A percentile compares a stretch with the other conserved stretches of the same genome.
Conservation (phyloP, 73 alveolate genomes). For the Tetrahymena malaccensis region DNA sequence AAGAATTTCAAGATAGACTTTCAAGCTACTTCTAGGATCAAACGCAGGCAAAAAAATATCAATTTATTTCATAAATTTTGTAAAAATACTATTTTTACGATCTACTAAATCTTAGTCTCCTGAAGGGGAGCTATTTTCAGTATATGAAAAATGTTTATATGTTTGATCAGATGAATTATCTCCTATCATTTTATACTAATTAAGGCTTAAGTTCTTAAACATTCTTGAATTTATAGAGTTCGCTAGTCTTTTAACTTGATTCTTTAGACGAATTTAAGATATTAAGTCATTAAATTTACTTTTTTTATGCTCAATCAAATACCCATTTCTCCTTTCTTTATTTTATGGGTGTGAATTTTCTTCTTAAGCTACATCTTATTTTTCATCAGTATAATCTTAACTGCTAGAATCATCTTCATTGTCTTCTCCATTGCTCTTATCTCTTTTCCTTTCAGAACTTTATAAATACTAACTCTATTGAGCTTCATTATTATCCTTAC, state of each 20-base stretch:
- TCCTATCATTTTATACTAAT: not conserved
- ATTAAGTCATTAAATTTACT: not conserved
- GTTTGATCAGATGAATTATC: not conserved
- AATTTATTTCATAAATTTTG: not conserved
- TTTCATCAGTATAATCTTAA: not conserved
- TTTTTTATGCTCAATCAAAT: not conserved
- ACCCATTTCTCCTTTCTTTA: not conserved
- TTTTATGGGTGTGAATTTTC: not conserved
- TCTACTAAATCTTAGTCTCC: not conserved
- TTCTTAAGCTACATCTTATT: not conserved
- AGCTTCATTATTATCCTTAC: not conserved
- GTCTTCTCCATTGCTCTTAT: not conserved
- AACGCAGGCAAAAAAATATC: not conserved
- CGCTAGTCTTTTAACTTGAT: not conserved
- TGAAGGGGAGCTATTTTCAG: not conserved
- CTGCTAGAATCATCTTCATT: not conserved
- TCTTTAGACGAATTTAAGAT: not conserved
- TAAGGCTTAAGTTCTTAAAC: not conserved
- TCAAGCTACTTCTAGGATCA: not conserved
- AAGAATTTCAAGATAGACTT: not conserved
- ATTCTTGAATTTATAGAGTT: not conserved
- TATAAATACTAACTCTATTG: not conserved
- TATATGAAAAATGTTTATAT: not conserved
- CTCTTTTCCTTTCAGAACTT: not conserved
- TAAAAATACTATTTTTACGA: not conserved